Conservation (phyloP, 441 rosid species). For the Bocquillonia castaneifolia region DNA sequence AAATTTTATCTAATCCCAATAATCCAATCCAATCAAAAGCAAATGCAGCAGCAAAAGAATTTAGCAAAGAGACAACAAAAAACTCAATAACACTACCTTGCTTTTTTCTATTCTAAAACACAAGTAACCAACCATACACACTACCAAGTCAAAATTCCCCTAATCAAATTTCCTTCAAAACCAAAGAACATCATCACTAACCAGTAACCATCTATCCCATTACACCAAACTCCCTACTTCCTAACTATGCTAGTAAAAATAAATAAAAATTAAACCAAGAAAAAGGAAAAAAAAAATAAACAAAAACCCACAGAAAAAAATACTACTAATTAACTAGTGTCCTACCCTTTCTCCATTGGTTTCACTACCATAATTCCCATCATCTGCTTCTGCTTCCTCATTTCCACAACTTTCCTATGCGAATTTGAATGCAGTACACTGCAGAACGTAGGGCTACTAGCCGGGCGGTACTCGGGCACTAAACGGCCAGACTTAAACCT, state of each 20-base stretch:
- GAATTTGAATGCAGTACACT: constrained; percentile 79
- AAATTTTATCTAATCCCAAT: not conserved
- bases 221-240: constrained; percentile 29
- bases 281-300: not conserved
- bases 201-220: constrained; percentile 16
- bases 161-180: constrained; percentile 24
- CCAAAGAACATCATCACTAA: constrained; percentile 15
- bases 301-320: not conserved
- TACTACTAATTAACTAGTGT: not conserved
- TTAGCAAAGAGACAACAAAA: not conserved
- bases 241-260: constrained; percentile 37
- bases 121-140: constrained; percentile 23
- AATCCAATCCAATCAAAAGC: constrained; percentile 8
- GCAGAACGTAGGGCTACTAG: constrained; percentile 69
- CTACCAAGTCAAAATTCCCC: constrained; percentile 31
- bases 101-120: constrained; percentile 19
- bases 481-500: constrained; percentile 83
- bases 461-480: constrained; percentile 92
- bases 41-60: constrained; percentile 19
- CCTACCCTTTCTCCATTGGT: constrained; percentile 51
- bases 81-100: constrained; percentile 16
- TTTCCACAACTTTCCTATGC: constrained; percentile 80
- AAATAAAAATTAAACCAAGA: not conserved
- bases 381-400: constrained; percentile 62
- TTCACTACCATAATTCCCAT: constrained; percentile 27